Conservation (phyloP, 2,329 filamentous ascomycete species). For the Alternaria dauci region DNA sequence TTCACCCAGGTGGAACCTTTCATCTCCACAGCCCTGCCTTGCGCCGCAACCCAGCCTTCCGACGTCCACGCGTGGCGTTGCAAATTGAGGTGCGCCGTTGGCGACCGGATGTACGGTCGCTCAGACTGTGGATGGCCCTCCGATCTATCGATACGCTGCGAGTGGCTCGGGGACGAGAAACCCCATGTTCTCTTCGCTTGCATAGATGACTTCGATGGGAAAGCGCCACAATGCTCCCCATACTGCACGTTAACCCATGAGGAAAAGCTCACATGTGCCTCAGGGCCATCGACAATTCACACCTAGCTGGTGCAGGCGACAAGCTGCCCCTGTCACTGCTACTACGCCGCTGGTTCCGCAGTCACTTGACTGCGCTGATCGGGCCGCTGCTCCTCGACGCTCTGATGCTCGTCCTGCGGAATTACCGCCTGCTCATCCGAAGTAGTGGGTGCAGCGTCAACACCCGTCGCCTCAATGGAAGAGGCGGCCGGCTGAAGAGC, state of each 20-base stretch:
- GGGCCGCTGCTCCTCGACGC: slow-evolving; percentile 53
- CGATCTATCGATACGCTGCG: slow-evolving; percentile 34
- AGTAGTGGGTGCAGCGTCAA: slow-evolving; percentile 43
- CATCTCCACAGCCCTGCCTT: slow-evolving; percentile 25
- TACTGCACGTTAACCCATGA: slow-evolving; percentile 46
- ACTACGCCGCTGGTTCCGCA: slow-evolving; percentile 38
- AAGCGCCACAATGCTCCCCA: slow-evolving; percentile 43
- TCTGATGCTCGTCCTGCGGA: slow-evolving; percentile 49
- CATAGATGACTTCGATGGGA: slow-evolving; percentile 24
- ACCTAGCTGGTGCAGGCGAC: slow-evolving; percentile 41
- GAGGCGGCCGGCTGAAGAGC: slow-evolving; percentile 54
- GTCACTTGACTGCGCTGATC: slow-evolving; percentile 50
- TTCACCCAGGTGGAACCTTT: slow-evolving; percentile 34
- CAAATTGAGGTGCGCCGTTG: slow-evolving; percentile 42
- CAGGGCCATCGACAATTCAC: slow-evolving; percentile 35
- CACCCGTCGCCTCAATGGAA: slow-evolving; percentile 45
- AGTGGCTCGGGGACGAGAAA: slow-evolving; percentile 36
- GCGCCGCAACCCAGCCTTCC: slow-evolving; percentile 27
- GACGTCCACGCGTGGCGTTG: slow-evolving; percentile 40
- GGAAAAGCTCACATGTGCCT: slow-evolving; percentile 36
- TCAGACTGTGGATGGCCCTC: slow-evolving; percentile 24
- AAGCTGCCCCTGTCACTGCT: slow-evolving; percentile 33
- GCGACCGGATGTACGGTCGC: slow-evolving; percentile 18
- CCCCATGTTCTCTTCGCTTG: slow-evolving; percentile 29
- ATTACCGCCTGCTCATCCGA: slow-evolving; percentile 48